These are phyloP conservation scores for Malus fusca DNA, from an alignment of 306 rosid species.

Conservation along the genomic window DNA sequence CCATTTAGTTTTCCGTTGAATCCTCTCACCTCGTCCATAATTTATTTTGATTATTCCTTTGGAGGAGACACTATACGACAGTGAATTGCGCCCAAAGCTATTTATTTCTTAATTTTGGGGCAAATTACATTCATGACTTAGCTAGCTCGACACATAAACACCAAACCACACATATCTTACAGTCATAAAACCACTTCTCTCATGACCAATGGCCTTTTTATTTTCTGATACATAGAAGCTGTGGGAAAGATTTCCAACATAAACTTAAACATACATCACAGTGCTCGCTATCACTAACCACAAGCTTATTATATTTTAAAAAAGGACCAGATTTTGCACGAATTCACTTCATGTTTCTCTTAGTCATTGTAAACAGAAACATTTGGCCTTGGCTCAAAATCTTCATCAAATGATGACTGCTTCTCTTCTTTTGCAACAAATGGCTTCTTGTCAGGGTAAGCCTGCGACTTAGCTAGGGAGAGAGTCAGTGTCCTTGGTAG, in stretches of 20 bases:
- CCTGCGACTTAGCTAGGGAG: too few species aligned
- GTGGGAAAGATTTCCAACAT: too few species aligned
- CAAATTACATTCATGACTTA: not conserved
- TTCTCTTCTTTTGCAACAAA: not conserved
- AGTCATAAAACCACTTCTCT: not conserved
- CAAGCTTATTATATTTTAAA: not conserved
- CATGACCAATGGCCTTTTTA: not conserved
- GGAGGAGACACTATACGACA: not conserved
- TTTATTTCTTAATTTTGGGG: not conserved
- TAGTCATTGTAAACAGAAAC: not conserved
- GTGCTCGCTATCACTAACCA: too few species aligned
- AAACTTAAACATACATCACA: too few species aligned
- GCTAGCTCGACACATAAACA: not conserved
- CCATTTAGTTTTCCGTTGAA: too few species aligned
- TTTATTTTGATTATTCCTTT: too few species aligned
- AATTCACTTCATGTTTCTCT: not conserved
- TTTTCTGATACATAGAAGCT: too few species aligned
- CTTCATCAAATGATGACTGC: not conserved
- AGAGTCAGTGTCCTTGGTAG: not conserved
- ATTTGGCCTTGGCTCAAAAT: constrained; percentile 10
- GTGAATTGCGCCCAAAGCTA: too few species aligned
- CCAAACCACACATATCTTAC: not conserved
- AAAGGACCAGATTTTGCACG: not conserved
- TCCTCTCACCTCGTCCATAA: too few species aligned
- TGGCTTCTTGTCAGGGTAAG: not conserved